phyloP scores from a whole-genome alignment of 352 stramenopile species.

The Phytopythium kandeliae region DNA sequence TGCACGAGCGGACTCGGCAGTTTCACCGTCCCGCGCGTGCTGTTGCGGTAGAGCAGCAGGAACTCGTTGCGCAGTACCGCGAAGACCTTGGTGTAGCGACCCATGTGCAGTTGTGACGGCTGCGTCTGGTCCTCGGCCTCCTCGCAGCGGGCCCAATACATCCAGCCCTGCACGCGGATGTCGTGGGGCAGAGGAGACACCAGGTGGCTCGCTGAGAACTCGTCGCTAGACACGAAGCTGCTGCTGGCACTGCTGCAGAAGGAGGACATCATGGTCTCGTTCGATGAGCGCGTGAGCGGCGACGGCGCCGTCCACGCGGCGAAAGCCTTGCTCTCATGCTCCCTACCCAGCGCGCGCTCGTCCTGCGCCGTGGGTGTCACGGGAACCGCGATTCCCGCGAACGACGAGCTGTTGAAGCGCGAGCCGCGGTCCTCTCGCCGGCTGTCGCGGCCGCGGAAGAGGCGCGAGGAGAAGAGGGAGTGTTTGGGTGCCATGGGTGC shows the following conservation, averaged over 20 bases:
- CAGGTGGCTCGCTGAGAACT: conserved; percentile 10
- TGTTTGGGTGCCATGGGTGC: conserved; percentile 23
- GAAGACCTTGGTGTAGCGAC: conserved; percentile 71
- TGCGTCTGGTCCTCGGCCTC: conserved; percentile 14
- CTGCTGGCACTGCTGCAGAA: conserved; percentile 17
- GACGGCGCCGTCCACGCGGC: conserved; percentile 9
- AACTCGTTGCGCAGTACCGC: conserved; percentile 65
- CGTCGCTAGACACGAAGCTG: conserved; percentile 12
- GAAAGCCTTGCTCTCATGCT: conserved; percentile 14
- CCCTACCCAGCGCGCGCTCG: not conserved
- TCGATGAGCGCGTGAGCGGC: conserved; percentile 10
- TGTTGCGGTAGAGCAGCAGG: conserved; percentile 52
- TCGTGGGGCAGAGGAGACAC: conserved; percentile 28
- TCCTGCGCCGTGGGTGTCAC: conserved; percentile 5
- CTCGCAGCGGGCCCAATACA: conserved; percentile 59
- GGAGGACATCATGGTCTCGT: conserved; percentile 14
- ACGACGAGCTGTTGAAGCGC: conserved; percentile 16
- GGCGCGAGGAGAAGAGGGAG: conserved; percentile 21
- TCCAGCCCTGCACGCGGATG: conserved; percentile 50
- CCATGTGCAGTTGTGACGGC: not conserved
- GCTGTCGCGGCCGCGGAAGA: conserved; percentile 12
- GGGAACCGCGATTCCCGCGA: conserved; percentile 2
- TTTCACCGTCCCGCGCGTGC: conserved; percentile 33
- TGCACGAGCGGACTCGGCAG: conserved; percentile 44
- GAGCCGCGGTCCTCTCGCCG: conserved; percentile 10